A percentile compares a stretch with the other conserved stretches of the same genome.
These are phyloP conservation scores for Fusarium vanettenii DNA, from an alignment of 2,329 filamentous ascomycete genomes.

Conservation along the genomic window DNA sequence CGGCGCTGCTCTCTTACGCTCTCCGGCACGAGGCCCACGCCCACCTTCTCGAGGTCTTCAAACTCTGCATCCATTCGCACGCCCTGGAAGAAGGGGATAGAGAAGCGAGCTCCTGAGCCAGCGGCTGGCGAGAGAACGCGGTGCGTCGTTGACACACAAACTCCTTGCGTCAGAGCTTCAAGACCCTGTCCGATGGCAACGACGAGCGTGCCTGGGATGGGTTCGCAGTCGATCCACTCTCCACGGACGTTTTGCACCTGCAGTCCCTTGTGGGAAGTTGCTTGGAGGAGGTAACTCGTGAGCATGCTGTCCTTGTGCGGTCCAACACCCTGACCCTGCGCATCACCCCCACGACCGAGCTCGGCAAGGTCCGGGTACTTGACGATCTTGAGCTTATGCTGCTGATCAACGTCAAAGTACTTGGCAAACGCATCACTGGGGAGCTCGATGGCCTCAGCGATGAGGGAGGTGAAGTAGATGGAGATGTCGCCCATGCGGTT, in stretches of 20 bases:
- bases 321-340: slow-evolving; percentile 72
- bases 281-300: slow-evolving; percentile 84
- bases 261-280: slow-evolving; percentile 77
- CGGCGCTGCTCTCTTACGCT: slow-evolving; percentile 71
- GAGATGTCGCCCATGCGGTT: slow-evolving; percentile 77
- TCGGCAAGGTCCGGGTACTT: slow-evolving; percentile 82
- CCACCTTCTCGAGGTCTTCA: slow-evolving; percentile 75
- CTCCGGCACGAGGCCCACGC: slow-evolving; percentile 69
- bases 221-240: slow-evolving; percentile 85
- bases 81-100: slow-evolving; percentile 90
- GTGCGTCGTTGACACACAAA: slow-evolving; percentile 86
- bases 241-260: slow-evolving; percentile 86
- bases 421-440: slow-evolving; percentile 76
- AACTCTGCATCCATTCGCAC: slow-evolving; percentile 83
- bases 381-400: slow-evolving; percentile 92
- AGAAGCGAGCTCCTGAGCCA: slow-evolving; percentile 79
- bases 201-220: slow-evolving; percentile 80
- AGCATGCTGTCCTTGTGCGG: slow-evolving; percentile 91
- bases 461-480: slow-evolving; percentile 79
- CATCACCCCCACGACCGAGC: slow-evolving; percentile 59
- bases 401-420: slow-evolving; percentile 80
- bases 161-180: slow-evolving; percentile 85
- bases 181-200: slow-evolving; percentile 90
- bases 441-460: slow-evolving; percentile 85
- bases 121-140: slow-evolving; percentile 79